These are phyloP conservation scores for Xylaria castorea DNA, from an alignment of 495 filamentous ascomycete genomes.

Conservation along the genomic window DNA sequence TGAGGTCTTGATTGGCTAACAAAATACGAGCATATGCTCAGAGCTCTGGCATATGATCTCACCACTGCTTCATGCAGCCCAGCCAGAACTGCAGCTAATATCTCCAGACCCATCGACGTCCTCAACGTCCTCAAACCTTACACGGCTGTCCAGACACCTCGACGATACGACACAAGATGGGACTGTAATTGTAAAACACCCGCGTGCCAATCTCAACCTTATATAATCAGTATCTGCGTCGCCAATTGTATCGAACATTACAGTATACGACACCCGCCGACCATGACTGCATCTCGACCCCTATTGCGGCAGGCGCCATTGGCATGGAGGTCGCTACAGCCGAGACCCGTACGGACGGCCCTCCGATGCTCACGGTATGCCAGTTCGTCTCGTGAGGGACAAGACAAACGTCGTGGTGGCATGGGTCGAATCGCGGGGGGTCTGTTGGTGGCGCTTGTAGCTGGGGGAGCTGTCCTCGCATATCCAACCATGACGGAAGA, in stretches of 20 bases:
- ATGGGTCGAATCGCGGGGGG: conserved; percentile 28
- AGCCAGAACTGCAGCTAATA: neutral
- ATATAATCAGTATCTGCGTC: neutral
- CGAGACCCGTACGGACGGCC: neutral
- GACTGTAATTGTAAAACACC: neutral
- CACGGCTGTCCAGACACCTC: neutral
- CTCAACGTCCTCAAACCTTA: neutral
- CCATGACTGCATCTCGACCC: conserved; percentile 36
- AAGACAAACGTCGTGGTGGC: conserved; percentile 25
- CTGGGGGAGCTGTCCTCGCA: conserved; percentile 32
- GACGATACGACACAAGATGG: conserved; percentile 11
- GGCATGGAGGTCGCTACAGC: conserved; percentile 28
- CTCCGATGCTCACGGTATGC: conserved; percentile 44
- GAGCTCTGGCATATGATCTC: conserved; percentile 24
- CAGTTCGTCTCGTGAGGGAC: conserved; percentile 28
- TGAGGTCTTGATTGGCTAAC: conserved; percentile 5
- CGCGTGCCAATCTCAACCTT: neutral
- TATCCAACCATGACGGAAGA: conserved; percentile 33
- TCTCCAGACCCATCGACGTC: neutral
- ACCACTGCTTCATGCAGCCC: conserved; percentile 3
- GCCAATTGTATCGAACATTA: neutral
- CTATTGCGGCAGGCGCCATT: conserved; percentile 36
- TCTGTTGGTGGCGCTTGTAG: conserved; percentile 31
- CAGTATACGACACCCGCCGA: neutral
- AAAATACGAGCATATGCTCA: neutral